Evolutionary conservation across 2,329 filamentous ascomycete species (phyloP), one percentile per base, ranked within the genome.

Genomic region (Diaporthe eres): DNA sequence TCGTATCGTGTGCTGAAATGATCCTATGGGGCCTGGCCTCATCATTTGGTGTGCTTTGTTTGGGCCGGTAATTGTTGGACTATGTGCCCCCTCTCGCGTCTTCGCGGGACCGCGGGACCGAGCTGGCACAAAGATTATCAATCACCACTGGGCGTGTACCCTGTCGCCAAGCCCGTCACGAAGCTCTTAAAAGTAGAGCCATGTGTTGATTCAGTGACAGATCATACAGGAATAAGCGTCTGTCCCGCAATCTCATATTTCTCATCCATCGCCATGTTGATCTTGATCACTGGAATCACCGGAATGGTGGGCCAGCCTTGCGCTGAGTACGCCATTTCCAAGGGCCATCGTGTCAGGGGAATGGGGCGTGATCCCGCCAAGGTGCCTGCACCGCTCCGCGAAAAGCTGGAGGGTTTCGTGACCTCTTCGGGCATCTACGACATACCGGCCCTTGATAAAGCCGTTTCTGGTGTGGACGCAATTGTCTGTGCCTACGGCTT

Each of bases 291-390:
- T 19, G 61, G 61, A 51, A 51, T 67, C 8, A 67, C 61, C 44
- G 61, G 61, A n/a, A 67, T 67, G 61, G 61, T 67, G 17, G 61
- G 61, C 28, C 61, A 51, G 42, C 61, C 61, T n/a, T 67, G 42
- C 10, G 61, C 61, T 49, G 61, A 67, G 28, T 47, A 67, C 3
- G 61, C 61, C 42, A 67, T 67, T 6, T 34, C 42, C 61, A 67
- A 67, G 61, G 61, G 61, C 28, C 61, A 67, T 31, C 28, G 28
- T 13, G 61, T 67, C 10, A 49, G 61, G 25, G 61, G 61, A 6
- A 49, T 67, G 28, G 61, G 61, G 4, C 61, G 61, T 44, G 44
- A 51, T 31, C 61, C 42, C 8, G 9, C 25, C 28, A 67, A 67
- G 28, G 17, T 67, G 44, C 61, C 61, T 25, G 42, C 61, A 34